phyloP scores from a whole-genome alignment of 2,329 filamentous ascomycete species.

The Talaromyces sp. region DNA sequence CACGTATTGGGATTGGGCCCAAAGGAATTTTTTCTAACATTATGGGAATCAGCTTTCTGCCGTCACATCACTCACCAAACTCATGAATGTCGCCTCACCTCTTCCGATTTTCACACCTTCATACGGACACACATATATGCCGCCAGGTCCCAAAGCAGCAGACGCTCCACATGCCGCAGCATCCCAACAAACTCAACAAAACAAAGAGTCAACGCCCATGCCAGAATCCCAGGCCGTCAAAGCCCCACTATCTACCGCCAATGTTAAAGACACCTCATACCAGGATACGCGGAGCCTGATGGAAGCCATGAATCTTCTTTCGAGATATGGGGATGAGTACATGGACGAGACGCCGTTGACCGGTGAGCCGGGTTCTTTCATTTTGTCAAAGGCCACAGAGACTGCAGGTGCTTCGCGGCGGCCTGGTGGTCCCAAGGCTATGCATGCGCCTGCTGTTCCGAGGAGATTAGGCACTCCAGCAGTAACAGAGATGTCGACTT shows the following conservation, averaged over 20 bases:
- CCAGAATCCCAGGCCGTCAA: constrained; percentile 35
- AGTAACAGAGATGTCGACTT: constrained; percentile 23
- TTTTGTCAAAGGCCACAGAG: constrained; percentile 47
- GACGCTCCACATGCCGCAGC: constrained; percentile 29
- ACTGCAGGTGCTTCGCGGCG: constrained; percentile 24
- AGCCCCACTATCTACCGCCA: constrained; percentile 21
- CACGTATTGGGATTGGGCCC: no score
- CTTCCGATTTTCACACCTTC: constrained; percentile 57
- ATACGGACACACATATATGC: constrained; percentile 58
- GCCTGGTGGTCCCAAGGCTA: constrained; percentile 16
- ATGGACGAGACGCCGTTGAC: constrained; percentile 62
- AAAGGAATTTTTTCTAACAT: neutral
- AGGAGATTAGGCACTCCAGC: constrained; percentile 30
- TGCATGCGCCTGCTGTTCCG: constrained; percentile 18
- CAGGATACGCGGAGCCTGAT: constrained; percentile 42
- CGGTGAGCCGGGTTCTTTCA: constrained; percentile 61
- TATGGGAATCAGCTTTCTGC: constrained; percentile 47
- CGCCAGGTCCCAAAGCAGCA: constrained; percentile 44
- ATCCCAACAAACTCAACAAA: constrained; percentile 33
- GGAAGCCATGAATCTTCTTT: constrained; percentile 50
- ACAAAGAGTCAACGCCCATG: constrained; percentile 49
- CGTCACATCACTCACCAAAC: constrained; percentile 53
- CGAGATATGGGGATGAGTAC: constrained; percentile 57
- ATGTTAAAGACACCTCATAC: constrained; percentile 23
- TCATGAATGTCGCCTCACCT: constrained; percentile 52